Evolutionary conservation across 495 filamentous ascomycete genomes (phyloP), one percentile per base, ranked within the genome.

Genomic region (Tuber brumale): DNA sequence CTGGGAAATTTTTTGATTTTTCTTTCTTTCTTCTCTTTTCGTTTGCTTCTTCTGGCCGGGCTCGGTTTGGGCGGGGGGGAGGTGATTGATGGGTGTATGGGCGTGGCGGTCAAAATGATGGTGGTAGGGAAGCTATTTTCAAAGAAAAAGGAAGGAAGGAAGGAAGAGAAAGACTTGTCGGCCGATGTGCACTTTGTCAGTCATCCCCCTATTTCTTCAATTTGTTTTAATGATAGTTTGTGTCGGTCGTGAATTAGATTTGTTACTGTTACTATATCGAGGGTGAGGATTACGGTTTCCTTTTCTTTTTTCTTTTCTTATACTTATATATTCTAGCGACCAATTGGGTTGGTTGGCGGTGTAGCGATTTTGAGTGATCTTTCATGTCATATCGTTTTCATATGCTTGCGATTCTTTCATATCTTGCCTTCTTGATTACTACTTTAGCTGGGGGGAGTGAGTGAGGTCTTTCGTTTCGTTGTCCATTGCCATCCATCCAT

Each of bases 1-100:
- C 70, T 79, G 78, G 78, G 46, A 45, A 18, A 70, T 75, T 73
- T 72, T 39, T 78, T 70, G 75, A 43, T 77, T 70, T 48, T 77
- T 16, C 72, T 75, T 70, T 70, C 39, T 77, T 69, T 78, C 69
- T 78, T 39, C 35, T 39, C 23, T 70, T 76, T 41, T 31, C 48
- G 42, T 31, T 70, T 72, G 44, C 39, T 77, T 31, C 41, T 39
- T 70, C 51, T 45, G 42, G 73, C 31, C 23, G 35, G 37, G 31
- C 27, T 42, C 27, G 42, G 31, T 42, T 46, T 27, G 39, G 23
- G 21, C 3, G 45, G 51, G 39, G 39, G 70, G 21, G 70, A 31
- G 35, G 27, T 16, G 72, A 43, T 39, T 14, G 45, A n/a, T 39
- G 21, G 44, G 19, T 51, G 57, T 35, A 69, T 45, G 45, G 27